Percentiles rank a stretch among this genome's conserved stretches.
Evolutionary conservation across 805 yeast genomes (phyloP).

Genomic region (Diddensiella transvaalensis): DNA sequence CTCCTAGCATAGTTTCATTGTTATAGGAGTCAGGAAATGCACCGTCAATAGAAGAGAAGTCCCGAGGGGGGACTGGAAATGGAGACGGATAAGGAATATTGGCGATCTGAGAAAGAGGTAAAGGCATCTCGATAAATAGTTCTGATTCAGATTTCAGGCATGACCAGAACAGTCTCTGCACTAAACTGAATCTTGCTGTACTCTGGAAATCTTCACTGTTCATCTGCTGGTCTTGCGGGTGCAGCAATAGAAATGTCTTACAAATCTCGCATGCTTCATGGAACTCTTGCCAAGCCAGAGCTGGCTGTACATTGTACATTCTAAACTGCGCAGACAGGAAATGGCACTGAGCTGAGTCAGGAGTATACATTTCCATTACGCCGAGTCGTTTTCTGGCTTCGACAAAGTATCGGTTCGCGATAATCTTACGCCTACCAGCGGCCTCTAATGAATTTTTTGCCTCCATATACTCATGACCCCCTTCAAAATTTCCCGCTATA

Average conservation of each 20-base stretch:
- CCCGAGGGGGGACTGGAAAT: slow-evolving; percentile 19
- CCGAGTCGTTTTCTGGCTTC: slow-evolving; percentile 21
- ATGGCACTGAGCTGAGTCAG: slow-evolving; percentile 17
- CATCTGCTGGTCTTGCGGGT: slow-evolving; percentile 5
- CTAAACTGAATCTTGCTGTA: slow-evolving; percentile 12
- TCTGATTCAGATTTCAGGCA: slow-evolving; percentile 20
- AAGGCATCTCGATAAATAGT: slow-evolving; percentile 15
- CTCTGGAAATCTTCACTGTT: not conserved
- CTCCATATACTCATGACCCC: slow-evolving; percentile 6
- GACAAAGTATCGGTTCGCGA: slow-evolving; percentile 17
- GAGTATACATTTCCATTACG: slow-evolving; percentile 11
- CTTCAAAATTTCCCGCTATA: slow-evolving; percentile 13
- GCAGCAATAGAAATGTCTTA: slow-evolving; percentile 12
- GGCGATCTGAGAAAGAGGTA: slow-evolving; percentile 18
- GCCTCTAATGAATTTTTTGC: slow-evolving; percentile 9
- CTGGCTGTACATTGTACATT: slow-evolving; percentile 20
- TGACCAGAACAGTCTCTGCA: slow-evolving; percentile 21
- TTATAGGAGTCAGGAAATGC: slow-evolving; percentile 10
- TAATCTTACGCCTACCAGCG: slow-evolving; percentile 6
- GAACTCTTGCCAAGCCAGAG: slow-evolving; percentile 18
- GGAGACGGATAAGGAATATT: slow-evolving; percentile 18
- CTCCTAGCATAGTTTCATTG: slow-evolving; percentile 11
- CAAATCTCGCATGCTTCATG: slow-evolving; percentile 19
- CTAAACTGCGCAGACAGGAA: slow-evolving; percentile 17
- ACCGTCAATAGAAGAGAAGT: slow-evolving; percentile 11